These are phyloP conservation scores for Ogataea zsoltii DNA, from an alignment of 805 yeast genomes.

Conservation along the genomic window DNA sequence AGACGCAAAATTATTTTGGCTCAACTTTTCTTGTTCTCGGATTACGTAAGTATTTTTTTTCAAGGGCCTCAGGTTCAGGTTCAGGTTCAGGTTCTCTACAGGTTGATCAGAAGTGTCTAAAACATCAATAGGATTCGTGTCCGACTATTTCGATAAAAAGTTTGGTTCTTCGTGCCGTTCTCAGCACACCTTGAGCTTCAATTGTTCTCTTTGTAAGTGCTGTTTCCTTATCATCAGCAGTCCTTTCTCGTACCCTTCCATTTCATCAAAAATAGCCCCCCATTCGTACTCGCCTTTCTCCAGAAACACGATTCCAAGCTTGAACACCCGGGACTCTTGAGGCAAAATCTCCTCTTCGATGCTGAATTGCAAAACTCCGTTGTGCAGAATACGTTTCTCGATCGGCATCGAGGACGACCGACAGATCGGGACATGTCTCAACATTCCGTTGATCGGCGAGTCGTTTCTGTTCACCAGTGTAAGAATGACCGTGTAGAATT, in stretches of 20 bases:
- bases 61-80: too few relatives aligned
- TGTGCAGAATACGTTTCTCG: conserved; percentile 63
- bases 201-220: conserved; percentile 40
- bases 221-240: conserved; percentile 30
- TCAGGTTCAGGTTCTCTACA: neutral
- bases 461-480: conserved; percentile 50
- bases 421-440: conserved; percentile 58
- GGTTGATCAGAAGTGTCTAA: too few relatives aligned
- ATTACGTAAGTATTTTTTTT: too few relatives aligned
- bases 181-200: conserved; percentile 29
- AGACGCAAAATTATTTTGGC: too few relatives aligned
- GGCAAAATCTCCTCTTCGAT: conserved; percentile 44
- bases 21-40: too few relatives aligned
- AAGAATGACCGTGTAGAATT: conserved; percentile 52
- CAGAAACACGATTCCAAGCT: conserved; percentile 61
- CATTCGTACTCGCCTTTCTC: conserved; percentile 83
- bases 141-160: too few relatives aligned
- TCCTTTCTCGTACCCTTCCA: conserved; percentile 29
- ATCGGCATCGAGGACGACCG: conserved; percentile 31
- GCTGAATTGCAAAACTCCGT: conserved; percentile 70
- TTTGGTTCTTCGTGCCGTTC: neutral
- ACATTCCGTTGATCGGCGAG: conserved; percentile 48
- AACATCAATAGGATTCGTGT: too few relatives aligned
- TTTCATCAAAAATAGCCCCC: conserved; percentile 62
- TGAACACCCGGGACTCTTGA: conserved; percentile 41